Evolutionary conservation across 1,139 yeast genomes (phyloP), one percentile per base, ranked within the genome.

Genomic region (Debaryomyces subglobosus): DNA sequence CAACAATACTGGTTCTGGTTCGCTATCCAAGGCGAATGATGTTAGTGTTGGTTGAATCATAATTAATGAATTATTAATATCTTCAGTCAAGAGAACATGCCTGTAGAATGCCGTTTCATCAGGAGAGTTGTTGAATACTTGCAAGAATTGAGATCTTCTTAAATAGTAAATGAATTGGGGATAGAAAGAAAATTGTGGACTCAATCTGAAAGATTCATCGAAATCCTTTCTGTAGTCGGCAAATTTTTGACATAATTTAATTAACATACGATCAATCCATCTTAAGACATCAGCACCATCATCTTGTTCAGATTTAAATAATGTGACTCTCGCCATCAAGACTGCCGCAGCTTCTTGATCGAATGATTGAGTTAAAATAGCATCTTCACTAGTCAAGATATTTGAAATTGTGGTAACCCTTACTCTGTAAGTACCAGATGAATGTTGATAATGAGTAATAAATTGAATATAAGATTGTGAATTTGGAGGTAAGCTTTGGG

Each of bases 271-370:
- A 59, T 77, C 81, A 46, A 77, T 72, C 81, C 81, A 77, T 58
- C 81, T 68, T 54, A 77, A 71, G 4, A 77, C 81, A 57, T 77
- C 81, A 15, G 81, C 81, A 13, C 80, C 81, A 54, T 77, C 81
- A 51, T 75, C 81, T 59, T 83, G 88, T 71, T 94, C 92, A 40
- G 94, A 84, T 72, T 89, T 94, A 77, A 82, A 88, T 46, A 94
- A 91, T 4, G 97, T 96, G 50, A 94, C 85, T 66, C 99, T 81
- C 1, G 98, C 88, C 91, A 92, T 89, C 55, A 94, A 77, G 1
- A 92, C 98, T 7, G 98, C 97, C 9, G 99, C 97, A 16, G 98
- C 97, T 69, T 94, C 99, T 74, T 95, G 99, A 70, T 94, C 99
- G 68, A 94, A 94, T n/a, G 95, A 76, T 57, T 74, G 78, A 21